Conservation (phyloP, 768 basidiomycete species). For the Leccinum arenicola region DNA sequence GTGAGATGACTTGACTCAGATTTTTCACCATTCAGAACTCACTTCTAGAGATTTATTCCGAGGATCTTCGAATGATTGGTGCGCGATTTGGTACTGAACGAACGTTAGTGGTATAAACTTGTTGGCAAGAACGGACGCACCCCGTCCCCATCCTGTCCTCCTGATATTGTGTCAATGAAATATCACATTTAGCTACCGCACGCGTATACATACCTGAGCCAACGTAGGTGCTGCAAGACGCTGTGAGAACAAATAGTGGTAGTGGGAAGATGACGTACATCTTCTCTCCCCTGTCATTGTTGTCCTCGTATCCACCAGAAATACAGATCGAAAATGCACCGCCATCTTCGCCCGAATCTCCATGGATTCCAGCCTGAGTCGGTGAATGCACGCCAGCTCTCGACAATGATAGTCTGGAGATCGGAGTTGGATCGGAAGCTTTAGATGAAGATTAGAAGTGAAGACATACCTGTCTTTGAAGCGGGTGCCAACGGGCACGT, state of each 20-base stretch:
- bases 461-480: slow-evolving; percentile 22
- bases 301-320: slow-evolving; percentile 42
- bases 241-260: not conserved
- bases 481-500: slow-evolving; percentile 14
- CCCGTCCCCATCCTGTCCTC: slow-evolving; percentile 20
- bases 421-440: not conserved
- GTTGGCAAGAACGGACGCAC: slow-evolving; percentile 10
- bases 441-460: not conserved
- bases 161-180: slow-evolving; percentile 5
- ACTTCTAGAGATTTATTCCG: slow-evolving; percentile 23
- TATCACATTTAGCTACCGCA: not conserved
- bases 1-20: not conserved
- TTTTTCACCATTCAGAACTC: not conserved
- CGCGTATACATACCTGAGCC: slow-evolving; percentile 29
- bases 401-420: slow-evolving; percentile 14
- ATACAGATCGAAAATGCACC: slow-evolving; percentile 42
- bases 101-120: not conserved
- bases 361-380: slow-evolving; percentile 39
- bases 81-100: slow-evolving; percentile 18
- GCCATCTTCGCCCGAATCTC: slow-evolving; percentile 21
- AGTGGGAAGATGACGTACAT: slow-evolving; percentile 30
- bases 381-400: slow-evolving; percentile 34
- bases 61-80: slow-evolving; percentile 24
- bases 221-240: slow-evolving; percentile 30
- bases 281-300: slow-evolving; percentile 35